phyloP scores from a whole-genome alignment of 163 green algal genomes.

The Chlorella variabilis region DNA sequence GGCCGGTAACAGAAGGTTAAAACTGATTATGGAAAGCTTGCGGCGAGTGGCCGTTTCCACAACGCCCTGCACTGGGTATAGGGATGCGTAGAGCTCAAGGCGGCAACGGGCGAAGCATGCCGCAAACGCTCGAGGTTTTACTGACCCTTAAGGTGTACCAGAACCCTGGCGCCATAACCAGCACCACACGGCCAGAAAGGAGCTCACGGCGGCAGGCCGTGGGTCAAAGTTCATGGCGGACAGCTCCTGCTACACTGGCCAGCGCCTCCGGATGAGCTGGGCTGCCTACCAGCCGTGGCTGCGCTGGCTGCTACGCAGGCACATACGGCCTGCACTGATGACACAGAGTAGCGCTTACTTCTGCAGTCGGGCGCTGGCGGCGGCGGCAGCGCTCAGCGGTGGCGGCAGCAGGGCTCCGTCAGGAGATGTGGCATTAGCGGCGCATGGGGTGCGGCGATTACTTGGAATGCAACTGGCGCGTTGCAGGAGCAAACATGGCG shows the following conservation, averaged over 20 bases:
- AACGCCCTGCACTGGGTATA: background rate
- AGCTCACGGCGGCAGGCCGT: background rate
- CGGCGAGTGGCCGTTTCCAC: background rate
- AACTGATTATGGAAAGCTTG: background rate
- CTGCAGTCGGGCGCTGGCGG: no score
- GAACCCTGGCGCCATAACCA: background rate
- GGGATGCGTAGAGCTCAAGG: background rate
- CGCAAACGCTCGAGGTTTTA: background rate
- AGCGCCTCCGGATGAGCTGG: background rate
- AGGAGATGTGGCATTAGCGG: no score
- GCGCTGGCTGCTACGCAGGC: no score
- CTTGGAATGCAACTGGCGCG: no score
- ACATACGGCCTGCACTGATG: no score
- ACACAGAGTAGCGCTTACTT: no score
- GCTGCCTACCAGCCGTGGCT: no score
- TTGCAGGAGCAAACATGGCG: no score
- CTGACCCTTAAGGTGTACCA: background rate
- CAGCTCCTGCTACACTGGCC: no score
- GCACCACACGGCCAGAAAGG: background rate
- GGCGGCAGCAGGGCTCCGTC: no score
- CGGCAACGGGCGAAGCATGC: background rate
- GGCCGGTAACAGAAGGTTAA: background rate
- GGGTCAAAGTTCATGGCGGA: background rate
- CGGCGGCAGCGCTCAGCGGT: no score
- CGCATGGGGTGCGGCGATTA: no score